phyloP scores from a whole-genome alignment of 1,284 basidiomycete species.

The Phlebopus sp. region DNA sequence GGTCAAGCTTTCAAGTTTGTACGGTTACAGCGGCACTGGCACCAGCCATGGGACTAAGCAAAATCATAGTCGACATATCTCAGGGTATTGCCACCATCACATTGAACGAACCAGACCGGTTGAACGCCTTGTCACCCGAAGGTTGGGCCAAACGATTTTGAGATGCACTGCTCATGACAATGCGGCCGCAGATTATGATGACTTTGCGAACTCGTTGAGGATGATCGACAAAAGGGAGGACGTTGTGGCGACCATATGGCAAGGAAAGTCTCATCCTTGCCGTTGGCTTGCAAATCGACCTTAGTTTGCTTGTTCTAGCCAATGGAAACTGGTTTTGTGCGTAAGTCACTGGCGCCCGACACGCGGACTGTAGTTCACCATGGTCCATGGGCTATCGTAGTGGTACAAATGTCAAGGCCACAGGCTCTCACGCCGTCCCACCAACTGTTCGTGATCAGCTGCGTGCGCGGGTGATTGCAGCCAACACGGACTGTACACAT shows the following conservation, averaged over 20 bases:
- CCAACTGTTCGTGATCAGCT: conserved; percentile 44
- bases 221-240: conserved; percentile 59
- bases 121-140: conserved; percentile 59
- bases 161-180: not conserved
- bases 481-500: conserved; percentile 58
- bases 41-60: conserved; percentile 29
- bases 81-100: conserved; percentile 68
- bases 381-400: conserved; percentile 27
- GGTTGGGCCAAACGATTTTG: conserved; percentile 37
- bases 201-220: conserved; percentile 54
- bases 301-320: conserved; percentile 35
- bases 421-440: not conserved
- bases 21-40: not conserved
- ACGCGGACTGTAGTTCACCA: not conserved
- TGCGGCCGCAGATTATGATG: conserved; percentile 52
- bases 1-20: too few species aligned
- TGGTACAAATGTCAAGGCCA: conserved; percentile 52
- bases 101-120: conserved; percentile 53
- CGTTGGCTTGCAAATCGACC: not conserved
- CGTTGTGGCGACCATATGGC: conserved; percentile 64
- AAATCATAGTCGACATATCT: conserved; percentile 47
- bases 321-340: conserved; percentile 71
- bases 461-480: conserved; percentile 40
- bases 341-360: conserved; percentile 38
- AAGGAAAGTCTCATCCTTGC: conserved; percentile 42